Evolutionary conservation across 2,329 filamentous ascomycete genomes (phyloP), one percentile per base, ranked within the genome.

Genomic region (Chaetomium globosum): DNA sequence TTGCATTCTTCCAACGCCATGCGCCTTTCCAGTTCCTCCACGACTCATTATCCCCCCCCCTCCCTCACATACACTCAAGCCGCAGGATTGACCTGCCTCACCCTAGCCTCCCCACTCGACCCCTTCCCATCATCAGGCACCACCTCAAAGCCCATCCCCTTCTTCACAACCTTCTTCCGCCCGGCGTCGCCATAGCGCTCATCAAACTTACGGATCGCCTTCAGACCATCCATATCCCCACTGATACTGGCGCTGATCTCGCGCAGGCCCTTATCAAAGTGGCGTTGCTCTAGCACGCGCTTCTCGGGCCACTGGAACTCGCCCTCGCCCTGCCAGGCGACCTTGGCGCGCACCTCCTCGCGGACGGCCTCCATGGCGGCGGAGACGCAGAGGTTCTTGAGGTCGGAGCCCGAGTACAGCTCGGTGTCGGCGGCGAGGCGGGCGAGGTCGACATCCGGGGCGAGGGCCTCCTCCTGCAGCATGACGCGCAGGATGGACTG

Each of bases 231-330:
- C 94, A 97, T 98, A 73, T 99, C 93, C 77, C 97, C 94, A 72
- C 87, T 93, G 70, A 97, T 93, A 72, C 91, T 96, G 0, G 95
- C 93, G 63, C 89, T 91, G 71, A 99, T 97, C 77, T 98, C 93
- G 72, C 87, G 85, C 72, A 97, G 82, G 2, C 92, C 95, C 70
- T 87, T 89, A 19, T 93, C 90, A 74, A 99, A 98, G 78, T 99
- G 95, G 2, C 82, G 77, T 26, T 79, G 77, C 3, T 80, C 82
- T 33, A 99, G 82, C 0, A 83, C 84, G 10, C 92, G 86, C 71
- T 85, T 87, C 69, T 87, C 84, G 0, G 91, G 90, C 74, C 91
- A 92, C 55, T 81, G 78, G 74, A 89, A 81, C 19, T 79, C 80
- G 33, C 33, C 66, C 26, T 67, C 62, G 8, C 51, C 68, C 28